A percentile compares a stretch with the other conserved stretches of the same genome.
phyloP scores from a whole-genome alignment of 129 eudicot species.

The Artemisia annua region DNA sequence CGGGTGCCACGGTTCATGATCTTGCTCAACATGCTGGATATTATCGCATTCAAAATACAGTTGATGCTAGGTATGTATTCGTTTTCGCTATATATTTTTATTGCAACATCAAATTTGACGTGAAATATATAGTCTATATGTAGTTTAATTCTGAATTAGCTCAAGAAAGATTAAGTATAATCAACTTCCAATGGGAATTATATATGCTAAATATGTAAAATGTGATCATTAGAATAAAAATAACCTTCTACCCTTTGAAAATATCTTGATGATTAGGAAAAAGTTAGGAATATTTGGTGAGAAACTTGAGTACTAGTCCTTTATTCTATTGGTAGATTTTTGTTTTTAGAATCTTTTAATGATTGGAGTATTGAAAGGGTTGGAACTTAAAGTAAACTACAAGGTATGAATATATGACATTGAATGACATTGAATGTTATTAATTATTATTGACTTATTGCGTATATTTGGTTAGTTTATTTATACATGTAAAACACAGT shows the following conservation, averaged over 20 bases:
- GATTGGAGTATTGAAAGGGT: constrained; percentile 1
- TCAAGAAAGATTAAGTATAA: constrained; percentile 2
- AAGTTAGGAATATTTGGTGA: constrained; percentile 34
- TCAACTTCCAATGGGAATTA: neutral
- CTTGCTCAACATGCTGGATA: constrained; percentile 94
- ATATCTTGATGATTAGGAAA: constrained; percentile 19
- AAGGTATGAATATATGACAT: neutral
- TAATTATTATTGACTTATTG: too few relatives aligned
- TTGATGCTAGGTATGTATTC: constrained; percentile 64
- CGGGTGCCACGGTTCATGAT: constrained; percentile 53
- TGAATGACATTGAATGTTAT: too few relatives aligned
- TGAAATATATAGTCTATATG: constrained; percentile 1
- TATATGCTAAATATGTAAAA: constrained; percentile 1
- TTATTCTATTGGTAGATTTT: constrained; percentile 27
- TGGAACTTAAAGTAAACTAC: neutral
- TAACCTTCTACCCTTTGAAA: constrained; percentile 23
- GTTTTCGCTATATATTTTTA: neutral
- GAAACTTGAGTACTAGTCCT: constrained; percentile 17
- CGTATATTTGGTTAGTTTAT: too few relatives aligned
- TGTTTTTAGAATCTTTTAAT: constrained; percentile 1
- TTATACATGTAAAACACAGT: too few relatives aligned
- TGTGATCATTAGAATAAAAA: constrained; percentile 10
- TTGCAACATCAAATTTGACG: constrained; percentile 12
- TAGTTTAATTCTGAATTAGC: constrained; percentile 11
- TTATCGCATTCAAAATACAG: constrained; percentile 61